These are phyloP conservation scores for Saposhnikovia divaricata DNA, from an alignment of 129 eudicot genomes.

Conservation along the genomic window DNA sequence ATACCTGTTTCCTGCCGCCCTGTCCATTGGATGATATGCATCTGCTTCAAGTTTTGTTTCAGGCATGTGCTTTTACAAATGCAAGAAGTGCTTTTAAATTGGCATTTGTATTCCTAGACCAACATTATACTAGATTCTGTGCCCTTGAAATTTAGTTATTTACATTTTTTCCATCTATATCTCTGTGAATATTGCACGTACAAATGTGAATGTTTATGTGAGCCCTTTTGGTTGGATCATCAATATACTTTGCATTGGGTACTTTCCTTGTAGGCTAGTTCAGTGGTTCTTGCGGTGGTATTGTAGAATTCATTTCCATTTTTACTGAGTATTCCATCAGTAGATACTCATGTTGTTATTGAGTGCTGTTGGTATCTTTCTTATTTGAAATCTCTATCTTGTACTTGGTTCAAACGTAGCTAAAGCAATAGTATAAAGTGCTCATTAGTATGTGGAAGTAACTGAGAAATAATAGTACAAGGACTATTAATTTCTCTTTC, in stretches of 20 bases:
- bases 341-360: no score
- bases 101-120: constrained; percentile 19
- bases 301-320: no score
- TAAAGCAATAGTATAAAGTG: no score
- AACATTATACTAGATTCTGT: constrained; percentile 16
- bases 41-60: constrained; percentile 16
- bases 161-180: not conserved
- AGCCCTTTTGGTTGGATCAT: constrained; percentile 22
- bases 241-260: constrained; percentile 25
- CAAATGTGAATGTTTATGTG: constrained; percentile 21
- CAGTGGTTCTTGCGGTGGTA: no score
- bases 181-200: constrained; percentile 40
- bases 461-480: no score
- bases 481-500: no score
- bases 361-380: no score
- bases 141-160: constrained; percentile 7
- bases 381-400: no score
- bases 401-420: no score
- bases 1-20: not conserved
- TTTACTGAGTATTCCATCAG: no score
- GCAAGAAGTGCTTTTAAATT: constrained; percentile 22
- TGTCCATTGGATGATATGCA: constrained; percentile 16
- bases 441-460: no score
- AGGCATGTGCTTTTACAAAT: constrained; percentile 25
- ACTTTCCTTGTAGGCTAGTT: not conserved